Evolutionary conservation across 805 yeast genomes (phyloP).

Genomic region (Candida pini): DNA sequence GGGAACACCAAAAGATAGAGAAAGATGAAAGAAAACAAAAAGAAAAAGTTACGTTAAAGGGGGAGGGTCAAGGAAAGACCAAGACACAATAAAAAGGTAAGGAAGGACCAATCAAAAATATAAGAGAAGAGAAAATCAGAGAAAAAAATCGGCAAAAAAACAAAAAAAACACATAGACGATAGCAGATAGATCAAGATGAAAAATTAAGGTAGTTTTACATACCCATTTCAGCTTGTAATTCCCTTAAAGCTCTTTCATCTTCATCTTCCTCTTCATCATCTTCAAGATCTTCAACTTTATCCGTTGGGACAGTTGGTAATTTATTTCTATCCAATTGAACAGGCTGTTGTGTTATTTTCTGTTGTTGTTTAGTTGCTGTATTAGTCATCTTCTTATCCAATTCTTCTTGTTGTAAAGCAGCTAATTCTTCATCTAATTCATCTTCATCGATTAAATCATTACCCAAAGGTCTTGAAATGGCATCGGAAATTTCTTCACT

Average conservation of each 20-base stretch:
- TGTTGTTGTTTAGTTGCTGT: constrained; percentile 28
- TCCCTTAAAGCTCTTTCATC: constrained; percentile 79
- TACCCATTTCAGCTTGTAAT: constrained; percentile 82
- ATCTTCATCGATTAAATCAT: constrained; percentile 78
- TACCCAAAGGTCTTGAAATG: constrained; percentile 86
- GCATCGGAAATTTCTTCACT: constrained; percentile 96
- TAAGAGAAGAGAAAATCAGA: neutral
- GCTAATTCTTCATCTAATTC: constrained; percentile 90
- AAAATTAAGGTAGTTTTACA: constrained; percentile 28
- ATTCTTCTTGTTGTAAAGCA: constrained; percentile 78
- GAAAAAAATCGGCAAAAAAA: constrained; percentile 1
- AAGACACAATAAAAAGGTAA: neutral
- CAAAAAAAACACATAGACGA: neutral
- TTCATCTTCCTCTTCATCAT: constrained; percentile 64
- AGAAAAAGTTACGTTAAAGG: neutral
- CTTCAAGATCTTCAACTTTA: constrained; percentile 38
- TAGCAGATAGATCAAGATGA: neutral
- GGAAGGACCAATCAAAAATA: neutral
- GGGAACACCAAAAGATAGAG: neutral
- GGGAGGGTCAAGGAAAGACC: neutral
- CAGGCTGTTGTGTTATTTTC: constrained; percentile 22
- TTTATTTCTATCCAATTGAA: constrained; percentile 20
- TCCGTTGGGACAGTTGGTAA: constrained; percentile 44
- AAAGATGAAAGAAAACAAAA: neutral
- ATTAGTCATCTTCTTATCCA: constrained; percentile 50